Evolutionary conservation across 305 asterid species (phyloP).

Genomic region (Fraxinus greggii): DNA sequence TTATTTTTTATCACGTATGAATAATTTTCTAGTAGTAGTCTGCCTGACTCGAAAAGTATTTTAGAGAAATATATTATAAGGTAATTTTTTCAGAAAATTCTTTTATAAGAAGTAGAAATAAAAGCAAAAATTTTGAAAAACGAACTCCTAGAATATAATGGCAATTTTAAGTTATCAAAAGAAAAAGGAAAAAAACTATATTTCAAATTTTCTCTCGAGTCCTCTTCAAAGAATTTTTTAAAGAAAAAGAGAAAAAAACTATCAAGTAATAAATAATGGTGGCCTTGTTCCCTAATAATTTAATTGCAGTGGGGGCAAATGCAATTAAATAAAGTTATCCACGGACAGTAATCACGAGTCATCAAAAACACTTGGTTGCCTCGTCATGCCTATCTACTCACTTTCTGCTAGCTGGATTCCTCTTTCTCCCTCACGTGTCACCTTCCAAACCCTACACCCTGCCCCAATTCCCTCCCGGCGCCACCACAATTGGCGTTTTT

Average conservation of each 20-base stretch:
- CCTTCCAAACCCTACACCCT: constrained; percentile 31
- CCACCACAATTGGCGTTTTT: background rate
- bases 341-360: constrained; percentile 17
- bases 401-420: constrained; percentile 38
- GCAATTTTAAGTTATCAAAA: too few relatives aligned
- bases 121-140: too few relatives aligned
- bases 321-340: constrained; percentile 34
- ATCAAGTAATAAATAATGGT: background rate
- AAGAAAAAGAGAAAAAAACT: constrained; percentile 24
- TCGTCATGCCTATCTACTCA: constrained; percentile 46
- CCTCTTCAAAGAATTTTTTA: background rate
- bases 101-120: too few relatives aligned
- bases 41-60: too few relatives aligned
- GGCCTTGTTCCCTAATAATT: background rate
- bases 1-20: too few relatives aligned
- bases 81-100: too few relatives aligned
- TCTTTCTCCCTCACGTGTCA: constrained; percentile 48
- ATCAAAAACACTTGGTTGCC: constrained; percentile 28
- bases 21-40: too few relatives aligned
- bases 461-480: constrained; percentile 14
- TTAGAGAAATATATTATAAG: too few relatives aligned
- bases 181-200: too few relatives aligned
- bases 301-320: constrained; percentile 17
- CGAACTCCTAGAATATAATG: too few relatives aligned
- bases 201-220: too few relatives aligned